Base-by-base conservation (phyloP, 1,284 basidiomycete species). In the Boletellus deceptivus region DNA sequence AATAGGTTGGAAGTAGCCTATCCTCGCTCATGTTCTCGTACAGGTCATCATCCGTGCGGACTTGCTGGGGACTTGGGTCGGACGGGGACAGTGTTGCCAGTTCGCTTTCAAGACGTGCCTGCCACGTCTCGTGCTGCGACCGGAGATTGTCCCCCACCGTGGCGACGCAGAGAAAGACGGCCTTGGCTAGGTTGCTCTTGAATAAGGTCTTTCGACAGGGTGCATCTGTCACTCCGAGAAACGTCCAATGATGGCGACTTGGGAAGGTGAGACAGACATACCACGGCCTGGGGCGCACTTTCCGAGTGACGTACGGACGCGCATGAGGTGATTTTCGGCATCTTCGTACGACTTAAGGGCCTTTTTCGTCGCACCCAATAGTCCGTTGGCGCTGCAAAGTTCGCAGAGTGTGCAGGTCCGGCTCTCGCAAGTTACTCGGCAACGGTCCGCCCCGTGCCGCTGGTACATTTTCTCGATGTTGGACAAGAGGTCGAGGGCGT, bases 111-210 rank as follows among this genome's bases (percentile, higher is more conserved):
- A 61, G 52, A 25, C 50, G 60, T 16, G 35, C 39, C 24, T 49
- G 43, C 60, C 60, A 60, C 1, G 27, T 16, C 24, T 31, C 46
- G n/a, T 59, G 55, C 3, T 59, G 52, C 10, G 33, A 36, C 20
- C 44, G 55, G 18, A 60, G 59, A 18, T 38, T 14, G 11, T 63
- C 52, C 6, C 58, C 58, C 20, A 22, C 38, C 20, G 47, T 29
- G 18, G 52, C 36, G 36, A 55, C 38, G 34, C 44, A 36, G 33
- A 51, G 9, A 39, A 56, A 49, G 1, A 53, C 2, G 3, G 27
- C 4, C 47, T 55, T 63, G 36, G 59, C 55, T 7, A 53, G 11
- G 1, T 14, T 17, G 34, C 27, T 60, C 37, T n/a, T 46, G 17
- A 63, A 40, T 36, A 48, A 8, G 0, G 43, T 50, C 34, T 58